phyloP scores from a whole-genome alignment of 352 stramenopile genomes.

The Globisporangium solare region DNA sequence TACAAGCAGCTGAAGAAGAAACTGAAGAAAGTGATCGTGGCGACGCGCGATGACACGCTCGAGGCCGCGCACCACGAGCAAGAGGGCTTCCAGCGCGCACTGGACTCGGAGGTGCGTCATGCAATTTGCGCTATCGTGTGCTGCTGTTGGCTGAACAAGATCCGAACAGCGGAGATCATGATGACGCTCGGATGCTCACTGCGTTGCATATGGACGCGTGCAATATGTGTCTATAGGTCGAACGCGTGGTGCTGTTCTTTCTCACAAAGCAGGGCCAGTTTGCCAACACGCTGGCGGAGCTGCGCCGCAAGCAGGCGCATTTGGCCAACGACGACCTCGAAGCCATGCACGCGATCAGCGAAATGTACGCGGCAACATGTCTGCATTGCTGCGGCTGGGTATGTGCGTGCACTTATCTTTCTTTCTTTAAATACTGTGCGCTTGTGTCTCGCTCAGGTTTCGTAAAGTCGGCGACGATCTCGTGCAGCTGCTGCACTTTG shows the following conservation, averaged over 20 bases:
- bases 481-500: slow-evolving; percentile 77
- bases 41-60: slow-evolving; percentile 29
- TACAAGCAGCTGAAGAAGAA: slow-evolving; percentile 90
- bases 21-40: slow-evolving; percentile 65
- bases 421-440: not conserved
- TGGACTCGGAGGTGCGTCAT: slow-evolving; percentile 57
- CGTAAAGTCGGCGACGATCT: slow-evolving; percentile 75
- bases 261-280: slow-evolving; percentile 82
- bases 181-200: no score
- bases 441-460: slow-evolving; percentile 18
- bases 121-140: no score
- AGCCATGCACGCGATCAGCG: slow-evolving; percentile 63
- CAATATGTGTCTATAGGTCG: slow-evolving; percentile 20
- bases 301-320: slow-evolving; percentile 44
- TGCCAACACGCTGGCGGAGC: slow-evolving; percentile 49
- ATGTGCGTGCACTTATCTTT: no score
- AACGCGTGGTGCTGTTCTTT: slow-evolving; percentile 85
- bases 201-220: no score
- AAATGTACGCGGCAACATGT: slow-evolving; percentile 29
- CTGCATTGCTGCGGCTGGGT: not conserved
- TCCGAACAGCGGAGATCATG: not conserved
- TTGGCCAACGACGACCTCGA: slow-evolving; percentile 43
- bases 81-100: slow-evolving; percentile 64
- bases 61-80: slow-evolving; percentile 33
- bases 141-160: not conserved